Conservation (phyloP, 2,329 filamentous ascomycete species). For the Pseudogymnoascus sp. region DNA sequence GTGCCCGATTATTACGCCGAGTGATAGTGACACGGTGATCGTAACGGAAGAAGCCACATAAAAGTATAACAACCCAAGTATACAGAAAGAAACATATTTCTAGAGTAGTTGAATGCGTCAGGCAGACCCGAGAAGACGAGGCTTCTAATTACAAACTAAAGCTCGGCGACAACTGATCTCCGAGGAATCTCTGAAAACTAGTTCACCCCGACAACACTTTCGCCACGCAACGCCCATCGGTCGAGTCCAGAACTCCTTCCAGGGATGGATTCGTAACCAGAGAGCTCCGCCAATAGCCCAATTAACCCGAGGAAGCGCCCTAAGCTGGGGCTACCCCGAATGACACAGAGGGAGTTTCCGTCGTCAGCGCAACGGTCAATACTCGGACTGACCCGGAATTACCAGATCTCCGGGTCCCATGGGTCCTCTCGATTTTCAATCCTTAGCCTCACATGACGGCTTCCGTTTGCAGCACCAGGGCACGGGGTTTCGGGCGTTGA, state of each 20-base stretch:
- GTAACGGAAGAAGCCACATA: not conserved
- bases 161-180: not conserved
- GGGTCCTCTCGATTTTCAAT: constrained; percentile 1
- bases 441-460: not conserved
- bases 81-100: not conserved
- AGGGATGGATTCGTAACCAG: not conserved
- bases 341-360: not conserved
- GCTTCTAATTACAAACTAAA: not conserved
- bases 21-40: not conserved
- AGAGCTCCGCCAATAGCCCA: not conserved
- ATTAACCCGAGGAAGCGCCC: not conserved
- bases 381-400: not conserved
- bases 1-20: not conserved
- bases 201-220: not conserved
- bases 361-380: constrained; percentile 5
- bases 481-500: not conserved
- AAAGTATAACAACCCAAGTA: not conserved
- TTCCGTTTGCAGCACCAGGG: constrained; percentile 1
- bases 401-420: not conserved
- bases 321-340: not conserved
- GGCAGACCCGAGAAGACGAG: not conserved
- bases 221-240: not conserved
- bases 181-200: not conserved
- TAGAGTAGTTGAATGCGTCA: not conserved
- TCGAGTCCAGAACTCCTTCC: not conserved